Evolutionary conservation across 2,329 filamentous ascomycete species (phyloP).

Genomic region (Daldinia eschscholtzii): DNA sequence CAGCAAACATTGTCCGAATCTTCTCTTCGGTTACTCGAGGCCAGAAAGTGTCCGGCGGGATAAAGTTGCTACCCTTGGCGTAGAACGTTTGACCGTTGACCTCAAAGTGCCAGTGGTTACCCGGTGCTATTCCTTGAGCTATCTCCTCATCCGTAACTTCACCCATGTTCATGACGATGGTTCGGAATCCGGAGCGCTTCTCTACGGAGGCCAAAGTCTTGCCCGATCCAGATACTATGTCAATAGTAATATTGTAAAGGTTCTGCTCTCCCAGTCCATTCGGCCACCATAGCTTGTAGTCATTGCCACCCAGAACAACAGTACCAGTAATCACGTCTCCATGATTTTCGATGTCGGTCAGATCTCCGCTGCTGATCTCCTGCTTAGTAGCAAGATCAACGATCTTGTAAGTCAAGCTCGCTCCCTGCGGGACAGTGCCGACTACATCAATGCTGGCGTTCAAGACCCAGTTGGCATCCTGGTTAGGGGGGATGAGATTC

Average conservation of each 20-base stretch:
- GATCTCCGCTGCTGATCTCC: constrained; percentile 49
- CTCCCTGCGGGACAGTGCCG: constrained; percentile 58
- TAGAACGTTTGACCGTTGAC: constrained; percentile 74
- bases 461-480: constrained; percentile 68
- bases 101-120: constrained; percentile 66
- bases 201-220: constrained; percentile 59
- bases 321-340: constrained; percentile 63
- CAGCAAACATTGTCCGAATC: constrained; percentile 66
- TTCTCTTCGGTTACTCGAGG: constrained; percentile 66
- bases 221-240: constrained; percentile 53
- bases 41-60: constrained; percentile 74
- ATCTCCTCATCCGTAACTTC: constrained; percentile 67
- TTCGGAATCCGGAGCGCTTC: constrained; percentile 71
- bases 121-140: constrained; percentile 67
- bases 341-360: constrained; percentile 39
- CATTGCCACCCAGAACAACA: constrained; percentile 57
- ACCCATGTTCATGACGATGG: constrained; percentile 69
- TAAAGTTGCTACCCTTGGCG: constrained; percentile 73
- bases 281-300: constrained; percentile 72
- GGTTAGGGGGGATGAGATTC: constrained; percentile 69
- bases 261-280: constrained; percentile 67
- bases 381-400: constrained; percentile 56
- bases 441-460: constrained; percentile 72
- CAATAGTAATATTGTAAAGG: constrained; percentile 68
- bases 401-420: constrained; percentile 61